Evolutionary conservation across 2,329 filamentous ascomycete genomes (phyloP).

Genomic region (Fusarium floridanum): DNA sequence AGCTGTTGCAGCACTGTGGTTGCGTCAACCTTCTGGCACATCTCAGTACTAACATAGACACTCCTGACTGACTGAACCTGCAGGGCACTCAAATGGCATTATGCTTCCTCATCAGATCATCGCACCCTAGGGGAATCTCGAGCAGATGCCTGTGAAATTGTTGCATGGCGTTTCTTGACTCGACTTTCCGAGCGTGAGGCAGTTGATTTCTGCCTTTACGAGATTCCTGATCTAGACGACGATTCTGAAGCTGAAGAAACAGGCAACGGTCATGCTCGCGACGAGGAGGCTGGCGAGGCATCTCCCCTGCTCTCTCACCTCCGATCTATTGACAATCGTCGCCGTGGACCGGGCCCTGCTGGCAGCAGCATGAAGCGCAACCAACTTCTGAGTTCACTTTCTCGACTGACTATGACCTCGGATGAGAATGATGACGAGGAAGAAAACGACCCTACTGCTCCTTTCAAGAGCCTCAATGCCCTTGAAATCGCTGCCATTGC

Average conservation of each 20-base stretch:
- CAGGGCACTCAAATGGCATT: constrained; percentile 83
- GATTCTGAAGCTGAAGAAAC: constrained; percentile 38
- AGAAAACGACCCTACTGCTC: constrained; percentile 73
- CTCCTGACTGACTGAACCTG: constrained; percentile 21
- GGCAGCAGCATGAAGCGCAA: constrained; percentile 61
- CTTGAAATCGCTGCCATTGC: constrained; percentile 88
- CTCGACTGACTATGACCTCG: constrained; percentile 62
- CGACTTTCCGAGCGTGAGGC: constrained; percentile 79
- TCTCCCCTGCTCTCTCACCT: constrained; percentile 60
- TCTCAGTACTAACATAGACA: background rate
- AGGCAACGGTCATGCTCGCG: constrained; percentile 29
- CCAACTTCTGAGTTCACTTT: constrained; percentile 66
- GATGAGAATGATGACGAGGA: constrained; percentile 54
- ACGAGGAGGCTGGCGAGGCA: constrained; percentile 62
- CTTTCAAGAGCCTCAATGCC: constrained; percentile 85
- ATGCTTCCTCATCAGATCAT: constrained; percentile 71
- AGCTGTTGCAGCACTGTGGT: constrained; percentile 13
- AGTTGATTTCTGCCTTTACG: constrained; percentile 80
- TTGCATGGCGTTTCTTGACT: constrained; percentile 82
- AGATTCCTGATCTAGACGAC: constrained; percentile 67
- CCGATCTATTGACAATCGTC: constrained; percentile 42
- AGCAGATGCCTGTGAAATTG: constrained; percentile 82
- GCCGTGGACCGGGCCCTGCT: constrained; percentile 40
- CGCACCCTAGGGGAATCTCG: constrained; percentile 76
- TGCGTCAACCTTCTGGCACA: background rate